phyloP scores from a whole-genome alignment of 495 filamentous ascomycete species.

The Glonium stellatum region DNA sequence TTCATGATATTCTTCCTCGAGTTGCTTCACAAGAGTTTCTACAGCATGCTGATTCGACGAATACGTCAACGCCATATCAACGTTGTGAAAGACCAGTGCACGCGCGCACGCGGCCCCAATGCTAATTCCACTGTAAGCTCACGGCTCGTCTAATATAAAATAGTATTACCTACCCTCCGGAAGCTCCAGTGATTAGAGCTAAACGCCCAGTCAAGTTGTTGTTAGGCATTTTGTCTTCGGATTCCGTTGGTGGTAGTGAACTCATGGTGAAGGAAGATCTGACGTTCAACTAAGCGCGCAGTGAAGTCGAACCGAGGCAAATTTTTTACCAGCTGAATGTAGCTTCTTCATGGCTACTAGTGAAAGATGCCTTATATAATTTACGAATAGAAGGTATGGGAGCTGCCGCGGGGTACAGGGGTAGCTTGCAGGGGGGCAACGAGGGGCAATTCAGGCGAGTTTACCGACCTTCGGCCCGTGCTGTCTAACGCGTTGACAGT shows the following conservation, averaged over 20 bases:
- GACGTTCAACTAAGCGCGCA: not conserved
- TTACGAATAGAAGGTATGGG: too few relatives aligned
- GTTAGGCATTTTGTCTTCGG: not conserved
- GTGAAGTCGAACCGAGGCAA: too few relatives aligned
- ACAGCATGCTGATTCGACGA: constrained; percentile 45
- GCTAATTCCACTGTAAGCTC: constrained; percentile 29
- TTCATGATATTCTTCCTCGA: constrained; percentile 20
- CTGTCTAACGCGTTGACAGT: too few relatives aligned
- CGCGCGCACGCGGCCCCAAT: constrained; percentile 57
- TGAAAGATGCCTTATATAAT: too few relatives aligned
- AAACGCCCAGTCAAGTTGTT: not conserved
- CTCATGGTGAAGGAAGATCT: not conserved
- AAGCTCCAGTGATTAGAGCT: not conserved
- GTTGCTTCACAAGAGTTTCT: constrained; percentile 40
- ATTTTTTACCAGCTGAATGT: too few relatives aligned
- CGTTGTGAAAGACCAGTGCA: constrained; percentile 47
- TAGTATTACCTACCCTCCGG: not conserved
- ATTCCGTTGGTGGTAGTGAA: not conserved
- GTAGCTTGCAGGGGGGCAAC: too few relatives aligned
- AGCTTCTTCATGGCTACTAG: too few relatives aligned
- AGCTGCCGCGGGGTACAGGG: too few relatives aligned
- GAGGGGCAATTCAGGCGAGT: too few relatives aligned
- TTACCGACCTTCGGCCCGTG: too few relatives aligned
- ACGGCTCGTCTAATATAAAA: not conserved
- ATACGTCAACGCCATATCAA: constrained; percentile 57